Evolutionary conservation across 2,329 filamentous ascomycete species (phyloP), one percentile per base, ranked within the genome.

Genomic region (Endothia cerciana): DNA sequence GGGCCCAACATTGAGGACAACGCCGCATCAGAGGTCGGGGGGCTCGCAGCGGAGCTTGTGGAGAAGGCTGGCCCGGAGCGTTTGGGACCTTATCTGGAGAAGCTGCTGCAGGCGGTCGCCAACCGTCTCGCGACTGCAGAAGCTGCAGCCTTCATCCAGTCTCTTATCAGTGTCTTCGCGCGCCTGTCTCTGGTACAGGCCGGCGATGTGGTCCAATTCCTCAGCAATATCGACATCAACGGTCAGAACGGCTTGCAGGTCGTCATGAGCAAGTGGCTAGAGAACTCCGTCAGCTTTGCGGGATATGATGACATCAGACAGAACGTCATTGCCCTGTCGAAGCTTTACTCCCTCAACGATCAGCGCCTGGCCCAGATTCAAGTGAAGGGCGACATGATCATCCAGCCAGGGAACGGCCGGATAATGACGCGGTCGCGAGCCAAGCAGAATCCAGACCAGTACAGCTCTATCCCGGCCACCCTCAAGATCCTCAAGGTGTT

Each of bases 401-500:
- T 95, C 63, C 66, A 68, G 51, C 87, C 88, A 60, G 85, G 89
- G 65, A 91, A 90, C 69, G 90, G 93, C 80, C 80, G 90, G 69
- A 99, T 99, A 77, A 93, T 97, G 89, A 99, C 95, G 25, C 88
- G 95, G 68, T 97, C 94, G 61, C 91, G 94, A 72, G 89, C 95
- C 17, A 93, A 91, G 78, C 87, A 90, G 75, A 94, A 94, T 75
- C 95, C 95, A 19, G 94, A 97, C 75, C 89, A 91, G 75, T 98
- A 90, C 80, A 97, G 93, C 6, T 87, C 91, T 67, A 88, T 99
- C 66, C 88, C 94, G 0, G 94, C 94, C 0, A 89, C 92, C 1
- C 85, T 99, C 74, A 99, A 99, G 81, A 97, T 99, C 68, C 81
- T 98, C 78, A 99, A 99, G 82, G 90, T 98, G 4, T 87, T 99